Evolutionary conservation across 2,329 filamentous ascomycete species (phyloP), one percentile per base, ranked within the genome.

Genomic region (Cercospora sesami): DNA sequence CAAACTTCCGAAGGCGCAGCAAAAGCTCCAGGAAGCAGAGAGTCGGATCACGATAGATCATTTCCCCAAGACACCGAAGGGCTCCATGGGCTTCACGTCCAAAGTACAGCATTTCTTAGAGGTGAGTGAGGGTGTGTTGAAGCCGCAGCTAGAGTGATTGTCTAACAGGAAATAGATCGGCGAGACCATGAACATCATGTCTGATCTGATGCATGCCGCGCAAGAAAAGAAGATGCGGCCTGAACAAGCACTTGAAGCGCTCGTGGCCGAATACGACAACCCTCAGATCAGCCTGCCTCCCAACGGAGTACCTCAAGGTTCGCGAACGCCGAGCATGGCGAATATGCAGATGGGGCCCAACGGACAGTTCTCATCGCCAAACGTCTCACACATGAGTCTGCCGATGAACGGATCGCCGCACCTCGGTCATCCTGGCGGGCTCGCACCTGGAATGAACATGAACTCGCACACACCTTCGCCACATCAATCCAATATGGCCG

Each of bases 181-280:
- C 68, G 89, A 90, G 78, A 89, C 87, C 31, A 85, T 90, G 76
- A 87, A 86, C 64, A 83, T 86, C 71, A 90, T 90, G 88, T 84
- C 84, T 66, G 82, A 84, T 67, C 78, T 90, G 36, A 88, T 89
- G 79, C 81, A 82, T 60, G 86, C 84, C 71, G 85, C 85, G 26
- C 82, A 86, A 66, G 81, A 84, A 60, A 82, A 87, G 71, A 81
- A 83, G 21, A 75, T 88, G 64, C 82, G 82, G 30, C 85, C 87
- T 3, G 79, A 81, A 21, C 82, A 87, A 71, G 85, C 87, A n/a
- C 79, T 89, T 65, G 80, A 83, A 53, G 81, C 82, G 42, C 82
- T 87, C 63, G 84, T 86, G 63, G 79, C 77, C 51, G 81, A 79
- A 55, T 81, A 82, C 61, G 82, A 82, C n/a, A 82, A 79, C 45